Evolutionary conservation across 352 stramenopile genomes (phyloP), one percentile per base, ranked within the genome.

Genomic region (Globisporangium iwayamae): DNA sequence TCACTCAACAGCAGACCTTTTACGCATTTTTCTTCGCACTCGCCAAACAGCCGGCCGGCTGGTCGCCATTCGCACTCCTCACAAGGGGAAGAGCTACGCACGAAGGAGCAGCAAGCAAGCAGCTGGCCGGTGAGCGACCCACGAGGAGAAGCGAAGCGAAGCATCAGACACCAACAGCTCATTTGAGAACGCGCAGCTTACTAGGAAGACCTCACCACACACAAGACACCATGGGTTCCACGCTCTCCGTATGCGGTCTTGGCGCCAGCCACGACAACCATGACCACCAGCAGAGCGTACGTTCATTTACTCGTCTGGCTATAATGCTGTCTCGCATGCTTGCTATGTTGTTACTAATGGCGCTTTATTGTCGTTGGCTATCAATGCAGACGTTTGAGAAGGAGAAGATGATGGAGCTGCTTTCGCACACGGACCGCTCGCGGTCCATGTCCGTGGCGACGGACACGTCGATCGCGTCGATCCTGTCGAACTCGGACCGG

Each of bases 391-490:
- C 45, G 25, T 62, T 67, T 16, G 62, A 67, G 54, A 52, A 36
- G 22, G 62, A 67, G 18, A 82, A 57, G 69, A 63, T 63, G 73
- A 81, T 70, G 41, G 67, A 76, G 62, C 54, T 71, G 9, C 38
- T 61, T 10, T n/a, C 52, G 30, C 62, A 56, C 47, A 51, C 58
- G 11, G 61, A 73, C 13, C 78, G 73, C 41, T 59, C 72, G 39
- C 73, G 72, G 34, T 83, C 78, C 7, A 25, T 77, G 20, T 83
- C 78, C 1, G 56, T 70, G 4, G 47, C 76, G 20, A 78, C 73
- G 3, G 79, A 88, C 70, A 77, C 67, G 30, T 84, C 75, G 2
- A 69, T 88, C 18, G 75, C 77, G 20, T 88, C 79, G 53, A 88
- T 88, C 58, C 57, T 88, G 43, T 85, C 77, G n/a, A 80, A 73